Conservation (phyloP, 805 yeast genomes). For the Nakazawaea ishiwadae region DNA sequence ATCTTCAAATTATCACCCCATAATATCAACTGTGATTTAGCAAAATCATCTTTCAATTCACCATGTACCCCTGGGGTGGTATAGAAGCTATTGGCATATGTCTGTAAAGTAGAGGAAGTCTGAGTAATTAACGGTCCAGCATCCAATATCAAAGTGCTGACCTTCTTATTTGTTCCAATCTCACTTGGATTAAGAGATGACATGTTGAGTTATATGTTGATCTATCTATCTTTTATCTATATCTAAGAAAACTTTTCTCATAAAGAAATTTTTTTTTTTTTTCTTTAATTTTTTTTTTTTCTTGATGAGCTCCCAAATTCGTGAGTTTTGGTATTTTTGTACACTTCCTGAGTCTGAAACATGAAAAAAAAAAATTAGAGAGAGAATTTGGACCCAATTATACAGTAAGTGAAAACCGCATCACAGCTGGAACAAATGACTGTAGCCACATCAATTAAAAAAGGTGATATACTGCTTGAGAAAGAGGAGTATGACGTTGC, state of each 20-base stretch:
- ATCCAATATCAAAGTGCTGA: conserved; percentile 71
- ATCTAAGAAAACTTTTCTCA: background rate
- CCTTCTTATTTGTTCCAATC: conserved; percentile 21
- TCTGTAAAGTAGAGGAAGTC: conserved; percentile 66
- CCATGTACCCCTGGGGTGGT: conserved; percentile 90
- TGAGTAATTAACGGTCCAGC: conserved; percentile 94
- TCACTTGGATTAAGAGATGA: conserved; percentile 10
- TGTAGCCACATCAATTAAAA: conserved; percentile 23
- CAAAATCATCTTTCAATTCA: conserved; percentile 84
- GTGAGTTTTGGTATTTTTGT: background rate
- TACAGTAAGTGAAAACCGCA: too few relatives aligned
- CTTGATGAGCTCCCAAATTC: conserved; percentile 16
- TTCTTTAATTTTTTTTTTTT: too few relatives aligned
- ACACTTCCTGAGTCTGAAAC: background rate
- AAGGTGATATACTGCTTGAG: conserved; percentile 39
- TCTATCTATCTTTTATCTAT: background rate
- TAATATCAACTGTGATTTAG: conserved; percentile 69
- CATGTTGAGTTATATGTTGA: background rate
- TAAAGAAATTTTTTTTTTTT: background rate
- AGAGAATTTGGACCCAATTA: too few relatives aligned
- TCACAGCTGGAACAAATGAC: too few relatives aligned
- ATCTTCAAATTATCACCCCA: conserved; percentile 73
- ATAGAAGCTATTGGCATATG: conserved; percentile 64
- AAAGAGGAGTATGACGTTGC: conserved; percentile 42
- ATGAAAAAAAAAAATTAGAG: background rate